Evolutionary conservation across 2,329 filamentous ascomycete genomes (phyloP).

Genomic region (Monilinia laxa): DNA sequence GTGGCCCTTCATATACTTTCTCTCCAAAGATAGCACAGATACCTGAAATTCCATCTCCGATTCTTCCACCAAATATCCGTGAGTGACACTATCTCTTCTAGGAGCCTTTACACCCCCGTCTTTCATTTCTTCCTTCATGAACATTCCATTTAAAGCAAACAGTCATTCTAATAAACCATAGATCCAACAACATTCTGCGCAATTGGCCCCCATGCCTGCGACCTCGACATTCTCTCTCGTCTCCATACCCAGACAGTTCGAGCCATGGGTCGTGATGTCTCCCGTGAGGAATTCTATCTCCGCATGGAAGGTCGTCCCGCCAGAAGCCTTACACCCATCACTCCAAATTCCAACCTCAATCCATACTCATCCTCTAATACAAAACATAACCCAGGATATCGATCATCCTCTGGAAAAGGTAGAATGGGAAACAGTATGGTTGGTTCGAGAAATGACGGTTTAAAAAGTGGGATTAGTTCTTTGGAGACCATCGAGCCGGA

Average conservation of each 20-base stretch:
- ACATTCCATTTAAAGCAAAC: neutral
- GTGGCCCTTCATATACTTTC: constrained; percentile 11
- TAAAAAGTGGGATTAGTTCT: neutral
- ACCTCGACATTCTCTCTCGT: constrained; percentile 17
- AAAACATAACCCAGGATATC: neutral
- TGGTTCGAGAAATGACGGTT: neutral
- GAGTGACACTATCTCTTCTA: neutral
- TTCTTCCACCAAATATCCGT: constrained; percentile 14
- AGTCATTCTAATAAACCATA: neutral
- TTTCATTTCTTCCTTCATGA: no score
- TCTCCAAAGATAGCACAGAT: constrained; percentile 11
- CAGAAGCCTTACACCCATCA: neutral
- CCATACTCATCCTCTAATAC: neutral
- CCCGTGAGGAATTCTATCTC: constrained; percentile 22
- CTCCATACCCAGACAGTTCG: constrained; percentile 1
- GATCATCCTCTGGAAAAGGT: neutral
- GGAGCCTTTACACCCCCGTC: no score
- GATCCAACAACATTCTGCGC: constrained; percentile 21
- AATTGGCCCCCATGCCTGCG: constrained; percentile 16
- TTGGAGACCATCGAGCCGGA: constrained; percentile 14
- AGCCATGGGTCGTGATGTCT: constrained; percentile 17
- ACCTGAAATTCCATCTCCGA: constrained; percentile 8
- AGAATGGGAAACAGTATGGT: neutral
- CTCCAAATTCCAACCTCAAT: neutral
- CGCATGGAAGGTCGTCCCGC: constrained; percentile 18